Base-by-base conservation (phyloP, 352 stramenopile species). In the Phytophthora syringae region DNA sequence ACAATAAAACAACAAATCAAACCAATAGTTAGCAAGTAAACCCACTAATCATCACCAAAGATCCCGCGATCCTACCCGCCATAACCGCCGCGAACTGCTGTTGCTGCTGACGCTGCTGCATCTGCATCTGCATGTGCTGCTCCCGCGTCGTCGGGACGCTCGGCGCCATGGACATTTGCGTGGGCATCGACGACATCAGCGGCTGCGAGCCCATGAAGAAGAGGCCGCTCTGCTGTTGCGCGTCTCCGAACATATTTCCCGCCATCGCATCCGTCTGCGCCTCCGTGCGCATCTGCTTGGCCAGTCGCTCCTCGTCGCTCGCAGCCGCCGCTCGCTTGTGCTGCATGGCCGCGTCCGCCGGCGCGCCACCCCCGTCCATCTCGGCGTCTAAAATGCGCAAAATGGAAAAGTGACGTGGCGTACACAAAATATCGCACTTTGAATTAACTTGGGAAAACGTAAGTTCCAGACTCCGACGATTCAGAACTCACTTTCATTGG, bases 251-350 rank as follows among this genome's bases (percentile, higher is more conserved):
- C 66, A 81, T 68, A 12, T n/a, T n/a, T n/a, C n/a, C n/a, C n/a
- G 67, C 63, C 44, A 81, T 72, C n/a, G 67, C 64, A 12, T 64
- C 63, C 39, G 55, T 47, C 27, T 79, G 68, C 2, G 37, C 40
- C 15, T 87, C 70, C 37, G 72, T 68, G 36, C 72, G 72, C 21
- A 79, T 63, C 36, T 72, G 62, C 56, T 88, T 85, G 5, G 61
- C 54, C 21, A 49, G 20, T 16, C 74, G 67, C 34, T 68, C 66
- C n/a, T 76, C 57, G 30, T 63, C 63, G 18, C 32, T 70, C 25
- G 59, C 42, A 18, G 43, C 56, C 18, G 55, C 52, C 45, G 52
- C 53, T 24, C 70, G 70, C 45, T 79, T 79, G 36, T 72, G 58
- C 43, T 63, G 68, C 51, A 65, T 61, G 20, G 52, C 51, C 21